Evolutionary conservation across 208 protist genomes (phyloP).

Genomic region (Leishmania mexicana): DNA sequence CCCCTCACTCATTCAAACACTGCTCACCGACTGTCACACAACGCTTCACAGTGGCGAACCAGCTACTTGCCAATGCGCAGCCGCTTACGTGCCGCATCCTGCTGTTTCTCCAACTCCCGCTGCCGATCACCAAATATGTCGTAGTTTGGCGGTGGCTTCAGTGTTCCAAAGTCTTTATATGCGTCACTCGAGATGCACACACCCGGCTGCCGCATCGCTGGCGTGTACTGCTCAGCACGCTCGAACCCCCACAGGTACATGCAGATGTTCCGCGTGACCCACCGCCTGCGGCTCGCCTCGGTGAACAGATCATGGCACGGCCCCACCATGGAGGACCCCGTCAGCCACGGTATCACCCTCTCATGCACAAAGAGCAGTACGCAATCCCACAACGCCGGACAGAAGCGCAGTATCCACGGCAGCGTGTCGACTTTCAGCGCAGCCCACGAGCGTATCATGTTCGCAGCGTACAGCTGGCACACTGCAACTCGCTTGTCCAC

Average conservation of each 20-base stretch:
- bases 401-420: constrained; percentile 50
- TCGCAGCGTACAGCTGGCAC: constrained; percentile 68
- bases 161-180: constrained; percentile 68
- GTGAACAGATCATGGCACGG: constrained; percentile 65
- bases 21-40: not conserved
- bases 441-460: constrained; percentile 44
- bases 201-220: constrained; percentile 71
- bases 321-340: constrained; percentile 81
- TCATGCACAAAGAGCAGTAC: constrained; percentile 55
- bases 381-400: constrained; percentile 52
- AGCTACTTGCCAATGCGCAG: constrained; percentile 25
- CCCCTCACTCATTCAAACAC: not conserved
- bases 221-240: constrained; percentile 46
- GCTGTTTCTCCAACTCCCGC: constrained; percentile 40
- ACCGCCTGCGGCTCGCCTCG: constrained; percentile 58
- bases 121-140: constrained; percentile 80
- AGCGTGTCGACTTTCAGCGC: constrained; percentile 20
- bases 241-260: constrained; percentile 85
- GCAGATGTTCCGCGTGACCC: constrained; percentile 70
- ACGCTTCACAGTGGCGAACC: not conserved
- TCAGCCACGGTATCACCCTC: constrained; percentile 70
- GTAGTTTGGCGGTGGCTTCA: constrained; percentile 60
- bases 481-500: constrained; percentile 72
- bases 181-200: constrained; percentile 79
- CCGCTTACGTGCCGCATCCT: constrained; percentile 26